Base-by-base conservation (phyloP, 2,329 filamentous ascomycete species). In the Chaetoscypha palmicola region DNA sequence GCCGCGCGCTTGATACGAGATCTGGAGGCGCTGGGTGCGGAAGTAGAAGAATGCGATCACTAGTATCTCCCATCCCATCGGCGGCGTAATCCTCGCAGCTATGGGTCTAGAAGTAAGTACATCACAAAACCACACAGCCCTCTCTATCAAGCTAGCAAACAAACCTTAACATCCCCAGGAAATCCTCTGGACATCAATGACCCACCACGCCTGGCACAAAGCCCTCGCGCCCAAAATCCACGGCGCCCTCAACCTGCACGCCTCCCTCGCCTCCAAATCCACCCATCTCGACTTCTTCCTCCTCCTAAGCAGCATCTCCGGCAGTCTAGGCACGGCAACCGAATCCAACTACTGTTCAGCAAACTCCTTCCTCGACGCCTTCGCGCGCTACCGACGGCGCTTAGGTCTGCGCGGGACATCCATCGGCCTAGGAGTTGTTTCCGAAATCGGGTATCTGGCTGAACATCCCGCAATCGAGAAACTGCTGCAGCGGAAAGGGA, bases 101-200 rank as follows among this genome's bases (percentile, higher is more conserved):
- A 48, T 52, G 40, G 47, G 53, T n/a, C 38, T 57, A 7, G 58
- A 60, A 20, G 68, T n/a, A n/a, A n/a, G n/a, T n/a, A n/a, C n/a
- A n/a, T n/a, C n/a, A n/a, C n/a, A n/a, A n/a, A n/a, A n/a, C n/a
- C n/a, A n/a, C n/a, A n/a, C n/a, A n/a, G n/a, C n/a, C n/a, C n/a
- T n/a, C n/a, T n/a, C n/a, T n/a, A n/a, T n/a, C n/a, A n/a, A n/a
- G n/a, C n/a, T n/a, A n/a, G n/a, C n/a, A n/a, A n/a, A n/a, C n/a
- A n/a, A n/a, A n/a, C n/a, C n/a, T n/a, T n/a, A n/a, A n/a, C n/a
- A n/a, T n/a, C n/a, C n/a, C n/a, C n/a, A n/a, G n/a, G n/a, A n/a
- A n/a, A n/a, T n/a, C n/a, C n/a, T n/a, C n/a, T n/a, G n/a, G n/a
- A n/a, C n/a, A n/a, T n/a, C n/a, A n/a, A n/a, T n/a, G n/a, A n/a